Percentiles rank a stretch among this genome's conserved stretches.
Evolutionary conservation across 2,329 filamentous ascomycete species (phyloP).

Genomic region (Fusarium equiseti): DNA sequence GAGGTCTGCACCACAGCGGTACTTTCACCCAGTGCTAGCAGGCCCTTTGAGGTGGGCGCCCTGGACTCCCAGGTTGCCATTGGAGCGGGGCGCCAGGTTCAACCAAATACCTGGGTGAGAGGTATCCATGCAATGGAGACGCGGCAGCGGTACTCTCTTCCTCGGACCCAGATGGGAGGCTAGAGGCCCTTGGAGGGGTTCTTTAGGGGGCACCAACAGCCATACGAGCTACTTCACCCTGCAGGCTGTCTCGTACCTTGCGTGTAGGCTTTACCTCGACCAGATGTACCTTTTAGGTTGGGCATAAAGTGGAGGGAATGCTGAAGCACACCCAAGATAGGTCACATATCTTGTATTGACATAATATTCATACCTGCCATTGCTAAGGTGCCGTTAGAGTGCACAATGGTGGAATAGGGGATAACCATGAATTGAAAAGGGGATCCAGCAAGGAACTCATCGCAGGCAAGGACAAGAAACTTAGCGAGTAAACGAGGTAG

Average conservation of each 20-base stretch:
- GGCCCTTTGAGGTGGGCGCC: constrained; percentile 32
- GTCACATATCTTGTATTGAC: constrained; percentile 1
- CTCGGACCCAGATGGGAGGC: constrained; percentile 27
- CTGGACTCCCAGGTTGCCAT: constrained; percentile 29
- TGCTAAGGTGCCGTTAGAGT: not conserved
- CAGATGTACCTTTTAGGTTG: constrained; percentile 34
- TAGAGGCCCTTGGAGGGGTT: constrained; percentile 32
- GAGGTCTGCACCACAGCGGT: constrained; percentile 23
- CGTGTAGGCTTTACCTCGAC: constrained; percentile 31
- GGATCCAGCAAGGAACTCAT: constrained; percentile 6
- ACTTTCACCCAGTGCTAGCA: constrained; percentile 33
- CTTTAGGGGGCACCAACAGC: constrained; percentile 27
- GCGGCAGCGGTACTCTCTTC: constrained; percentile 39
- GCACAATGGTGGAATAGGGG: constrained; percentile 20
- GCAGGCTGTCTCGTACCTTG: constrained; percentile 32
- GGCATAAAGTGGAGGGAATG: constrained; percentile 38
- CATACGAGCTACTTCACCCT: constrained; percentile 38
- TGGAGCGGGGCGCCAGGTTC: constrained; percentile 40
- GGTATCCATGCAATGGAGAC: constrained; percentile 40
- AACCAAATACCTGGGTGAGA: constrained; percentile 42
- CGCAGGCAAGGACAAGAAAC: constrained; percentile 1
- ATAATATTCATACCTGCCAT: constrained; percentile 12
- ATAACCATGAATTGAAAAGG: constrained; percentile 10
- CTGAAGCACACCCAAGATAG: constrained; percentile 30
- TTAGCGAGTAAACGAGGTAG: constrained; percentile 29